Percentiles rank a stretch among this genome's conserved stretches.
Evolutionary conservation across 306 rosid species (phyloP).

Genomic region (Hylodesmum podocarpum): DNA sequence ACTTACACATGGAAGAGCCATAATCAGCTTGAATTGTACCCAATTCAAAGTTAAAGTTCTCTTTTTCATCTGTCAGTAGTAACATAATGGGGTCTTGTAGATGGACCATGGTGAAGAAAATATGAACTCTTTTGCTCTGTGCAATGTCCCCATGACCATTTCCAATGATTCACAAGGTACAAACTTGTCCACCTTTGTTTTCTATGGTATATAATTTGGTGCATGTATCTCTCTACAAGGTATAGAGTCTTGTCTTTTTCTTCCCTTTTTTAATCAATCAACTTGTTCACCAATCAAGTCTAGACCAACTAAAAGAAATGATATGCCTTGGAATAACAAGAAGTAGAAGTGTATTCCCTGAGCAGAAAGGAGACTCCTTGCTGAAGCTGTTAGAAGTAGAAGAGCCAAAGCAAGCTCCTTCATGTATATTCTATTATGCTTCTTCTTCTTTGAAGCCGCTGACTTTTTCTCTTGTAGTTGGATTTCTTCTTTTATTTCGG

Average conservation of each 20-base stretch:
- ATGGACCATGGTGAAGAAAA: neutral
- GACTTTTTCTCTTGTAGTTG: constrained; percentile 43
- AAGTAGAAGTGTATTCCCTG: constrained; percentile 97
- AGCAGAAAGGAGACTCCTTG: constrained; percentile 90
- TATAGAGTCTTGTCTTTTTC: neutral
- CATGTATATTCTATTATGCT: constrained; percentile 74
- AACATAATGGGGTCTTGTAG: neutral
- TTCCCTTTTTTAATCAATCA: neutral
- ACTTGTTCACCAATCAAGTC: constrained; percentile 92
- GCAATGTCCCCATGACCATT: neutral
- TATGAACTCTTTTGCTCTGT: neutral
- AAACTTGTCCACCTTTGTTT: constrained; percentile 5
- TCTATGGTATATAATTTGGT: neutral
- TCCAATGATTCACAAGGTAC: neutral
- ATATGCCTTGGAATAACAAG: constrained; percentile 86
- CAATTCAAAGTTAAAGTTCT: constrained; percentile 7
- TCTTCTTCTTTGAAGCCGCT: constrained; percentile 39
- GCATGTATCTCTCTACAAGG: constrained; percentile 9
- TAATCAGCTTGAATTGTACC: constrained; percentile 18
- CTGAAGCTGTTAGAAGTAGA: constrained; percentile 83
- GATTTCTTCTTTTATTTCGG: constrained; percentile 69
- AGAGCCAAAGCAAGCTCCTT: constrained; percentile 88
- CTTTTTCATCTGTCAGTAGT: neutral
- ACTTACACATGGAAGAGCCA: constrained; percentile 29
- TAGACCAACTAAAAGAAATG: constrained; percentile 86